Evolutionary conservation across 2,329 filamentous ascomycete genomes (phyloP), one percentile per base, ranked within the genome.

Genomic region (Sphaerulina vaccinii): DNA sequence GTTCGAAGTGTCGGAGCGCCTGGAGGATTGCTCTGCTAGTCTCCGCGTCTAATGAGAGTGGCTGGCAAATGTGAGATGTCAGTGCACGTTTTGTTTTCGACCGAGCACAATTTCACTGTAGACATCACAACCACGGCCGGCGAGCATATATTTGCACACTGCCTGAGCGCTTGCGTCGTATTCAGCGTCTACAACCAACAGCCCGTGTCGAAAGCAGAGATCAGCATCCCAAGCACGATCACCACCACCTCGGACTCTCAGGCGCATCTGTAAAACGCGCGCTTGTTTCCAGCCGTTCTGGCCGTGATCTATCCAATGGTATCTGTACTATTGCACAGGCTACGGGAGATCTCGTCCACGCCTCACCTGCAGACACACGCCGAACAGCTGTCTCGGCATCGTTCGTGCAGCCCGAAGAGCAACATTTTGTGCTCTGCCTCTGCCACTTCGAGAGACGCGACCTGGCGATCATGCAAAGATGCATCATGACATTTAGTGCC

Each of bases 401-500:
- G 18, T 11, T 13, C 37, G 18, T 39, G 16, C 18, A 22, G 16
- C 18, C 19, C 16, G 19, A 39, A 21, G 13, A 18, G 37, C 37
- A 39, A 11, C 16, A 10, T 37, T 8, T 9, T 15, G 5, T 6
- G 15, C 16, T 3, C 5, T 37, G 35, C 35, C 16, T 16, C 35
- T 16, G 16, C 35, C 35, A 37, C 35, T 39, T 39, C 4, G 16
- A 39, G 37, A 6, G 10, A 21, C n/a, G 16, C 16, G 18, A 22
- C 37, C 2, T 39, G 37, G 19, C 11, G 37, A 39, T 39, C 37
- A 18, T 13, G 16, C 18, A 16, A n/a, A 15, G 43, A 19, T 11
- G 45, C 36, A 40, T 48, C 36, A 32, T 48, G 15, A 32, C 10
- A 21, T 3, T 22, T 39, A 39, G 37, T 21, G 37, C 37, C 27